Conservation (phyloP, 345 rosid species). For the Kernera saxatilis region DNA sequence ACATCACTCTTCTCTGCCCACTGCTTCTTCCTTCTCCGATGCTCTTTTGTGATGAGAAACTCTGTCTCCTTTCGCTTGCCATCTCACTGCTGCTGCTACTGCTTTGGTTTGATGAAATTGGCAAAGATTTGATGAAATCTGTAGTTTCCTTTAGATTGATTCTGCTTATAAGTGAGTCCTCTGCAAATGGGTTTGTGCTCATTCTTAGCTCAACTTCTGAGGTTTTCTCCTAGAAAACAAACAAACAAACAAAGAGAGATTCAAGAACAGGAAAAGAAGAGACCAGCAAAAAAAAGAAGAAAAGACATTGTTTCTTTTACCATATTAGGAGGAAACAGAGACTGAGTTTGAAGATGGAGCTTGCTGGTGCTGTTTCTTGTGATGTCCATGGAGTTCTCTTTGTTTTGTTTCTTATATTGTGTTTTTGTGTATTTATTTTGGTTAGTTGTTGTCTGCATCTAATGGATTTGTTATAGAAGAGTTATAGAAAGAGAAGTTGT, state of each 20-base stretch:
- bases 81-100: constrained; percentile 24
- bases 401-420: neutral
- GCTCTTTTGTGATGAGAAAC: constrained; percentile 45
- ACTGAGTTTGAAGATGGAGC: constrained; percentile 16
- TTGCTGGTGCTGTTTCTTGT: constrained; percentile 18
- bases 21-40: constrained; percentile 47
- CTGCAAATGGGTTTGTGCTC: constrained; percentile 50
- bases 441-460: constrained; percentile 12
- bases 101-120: constrained; percentile 32
- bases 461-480: neutral
- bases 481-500: constrained; percentile 3
- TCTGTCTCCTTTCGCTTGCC: constrained; percentile 32
- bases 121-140: constrained; percentile 67
- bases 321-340: constrained; percentile 24
- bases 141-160: constrained; percentile 67
- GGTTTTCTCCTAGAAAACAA: constrained; percentile 18
- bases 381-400: constrained; percentile 17
- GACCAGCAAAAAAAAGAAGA: neutral
- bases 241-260: neutral
- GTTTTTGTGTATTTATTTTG: neutral
- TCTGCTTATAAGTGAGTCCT: constrained; percentile 60
- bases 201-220: constrained; percentile 11
- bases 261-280: neutral
- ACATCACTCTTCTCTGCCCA: constrained; percentile 40
- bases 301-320: neutral